phyloP scores from a whole-genome alignment of 169 alveolate genomes.

The Plasmodium coatneyi region DNA sequence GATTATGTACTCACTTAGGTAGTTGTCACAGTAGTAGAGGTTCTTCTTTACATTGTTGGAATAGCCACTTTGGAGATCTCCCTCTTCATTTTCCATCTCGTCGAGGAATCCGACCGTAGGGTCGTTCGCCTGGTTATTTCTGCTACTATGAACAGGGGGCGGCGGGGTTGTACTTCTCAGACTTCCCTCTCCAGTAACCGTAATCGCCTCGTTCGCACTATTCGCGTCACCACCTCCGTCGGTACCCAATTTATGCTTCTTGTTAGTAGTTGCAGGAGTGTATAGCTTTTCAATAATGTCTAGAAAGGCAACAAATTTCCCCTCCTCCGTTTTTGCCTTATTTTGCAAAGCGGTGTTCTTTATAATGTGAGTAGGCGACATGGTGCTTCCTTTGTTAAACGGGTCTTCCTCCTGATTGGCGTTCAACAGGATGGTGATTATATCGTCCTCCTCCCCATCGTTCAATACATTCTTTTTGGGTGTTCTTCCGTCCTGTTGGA shows the following conservation, averaged over 20 bases:
- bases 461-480: not conserved
- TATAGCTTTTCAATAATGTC: constrained; percentile 63
- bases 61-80: not conserved
- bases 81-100: not conserved
- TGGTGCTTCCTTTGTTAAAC: not conserved
- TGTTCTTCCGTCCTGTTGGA: not conserved
- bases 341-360: constrained; percentile 1
- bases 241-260: not conserved
- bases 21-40: constrained; percentile 24
- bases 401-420: constrained; percentile 19
- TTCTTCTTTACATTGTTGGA: not conserved
- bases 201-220: not conserved
- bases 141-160: not conserved
- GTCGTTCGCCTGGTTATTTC: not conserved
- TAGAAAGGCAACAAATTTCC: constrained; percentile 40
- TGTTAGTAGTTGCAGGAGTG: not conserved
- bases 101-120: not conserved
- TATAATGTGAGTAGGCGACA: not conserved
- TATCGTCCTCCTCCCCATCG: not conserved
- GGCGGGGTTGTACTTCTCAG: not conserved
- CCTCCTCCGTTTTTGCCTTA: constrained; percentile 14
- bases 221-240: not conserved
- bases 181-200: not conserved
- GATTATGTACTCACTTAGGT: constrained; percentile 22
- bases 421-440: not conserved